Percentiles rank a stretch among this genome's conserved stretches.
phyloP scores from a whole-genome alignment of 192 early-diverging fungal species.

The Anaeromyces robustus region DNA sequence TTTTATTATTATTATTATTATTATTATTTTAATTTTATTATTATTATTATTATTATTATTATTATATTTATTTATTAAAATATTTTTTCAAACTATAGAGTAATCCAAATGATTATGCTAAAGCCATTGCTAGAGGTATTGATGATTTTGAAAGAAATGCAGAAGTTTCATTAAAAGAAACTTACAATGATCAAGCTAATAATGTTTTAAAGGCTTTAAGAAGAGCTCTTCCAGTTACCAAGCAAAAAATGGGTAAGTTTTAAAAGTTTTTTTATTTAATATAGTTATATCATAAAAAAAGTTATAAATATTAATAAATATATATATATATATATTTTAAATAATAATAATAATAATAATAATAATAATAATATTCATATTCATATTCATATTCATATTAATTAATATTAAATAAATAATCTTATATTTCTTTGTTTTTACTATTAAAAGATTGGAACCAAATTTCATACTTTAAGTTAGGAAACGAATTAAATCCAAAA shows the following conservation, averaged over 20 bases:
- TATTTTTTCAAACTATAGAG: background rate
- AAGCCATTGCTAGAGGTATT: constrained; percentile 48
- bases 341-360: background rate
- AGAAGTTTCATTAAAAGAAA: constrained; percentile 71
- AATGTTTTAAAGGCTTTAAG: constrained; percentile 82
- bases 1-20: background rate
- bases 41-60: no score
- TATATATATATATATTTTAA: background rate
- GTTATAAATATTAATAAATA: background rate
- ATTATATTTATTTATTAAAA: background rate
- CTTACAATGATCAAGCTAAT: constrained; percentile 62
- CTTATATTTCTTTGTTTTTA: no score
- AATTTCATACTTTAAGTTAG: background rate
- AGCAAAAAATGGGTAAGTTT: constrained; percentile 49
- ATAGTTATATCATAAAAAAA: background rate
- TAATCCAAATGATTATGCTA: constrained; percentile 24
- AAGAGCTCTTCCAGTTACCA: constrained; percentile 75
- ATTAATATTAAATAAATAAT: no score
- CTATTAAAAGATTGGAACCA: background rate
- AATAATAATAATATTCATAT: background rate
- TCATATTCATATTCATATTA: no score
- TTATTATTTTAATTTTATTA: no score
- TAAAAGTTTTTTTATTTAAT: background rate
- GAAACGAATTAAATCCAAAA: background rate
- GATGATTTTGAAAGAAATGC: constrained; percentile 56